These are phyloP conservation scores for Schizosaccharomyces pombe DNA, from an alignment of 805 yeast genomes.

Conservation along the genomic window DNA sequence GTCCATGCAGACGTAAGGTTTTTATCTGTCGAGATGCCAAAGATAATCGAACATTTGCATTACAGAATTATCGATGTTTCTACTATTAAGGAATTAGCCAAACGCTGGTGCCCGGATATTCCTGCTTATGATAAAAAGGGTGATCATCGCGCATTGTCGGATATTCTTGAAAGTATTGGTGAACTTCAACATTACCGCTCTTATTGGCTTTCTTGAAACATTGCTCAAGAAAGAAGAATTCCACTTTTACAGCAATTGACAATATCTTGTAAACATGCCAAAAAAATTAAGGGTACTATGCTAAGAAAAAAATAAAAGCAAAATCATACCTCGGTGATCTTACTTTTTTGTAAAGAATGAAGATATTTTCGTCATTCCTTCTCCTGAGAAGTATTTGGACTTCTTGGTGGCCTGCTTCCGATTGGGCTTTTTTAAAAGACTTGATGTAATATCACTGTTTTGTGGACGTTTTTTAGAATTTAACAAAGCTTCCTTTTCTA, in stretches of 20 bases:
- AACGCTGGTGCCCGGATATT: conserved; percentile 47
- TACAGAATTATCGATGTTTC: conserved; percentile 82
- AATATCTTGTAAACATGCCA: too few species aligned
- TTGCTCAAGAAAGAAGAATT: too few species aligned
- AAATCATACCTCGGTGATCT: too few species aligned
- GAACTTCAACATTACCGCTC: conserved; percentile 19
- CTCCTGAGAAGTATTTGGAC: neutral
- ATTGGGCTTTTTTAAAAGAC: neutral
- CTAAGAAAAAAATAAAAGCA: too few species aligned
- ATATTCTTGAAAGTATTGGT: conserved; percentile 67
- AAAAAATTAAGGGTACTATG: too few species aligned
- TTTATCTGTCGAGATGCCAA: conserved; percentile 63
- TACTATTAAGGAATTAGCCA: conserved; percentile 57
- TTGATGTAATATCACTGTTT: neutral
- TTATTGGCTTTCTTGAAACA: neutral
- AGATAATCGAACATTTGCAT: conserved; percentile 30
- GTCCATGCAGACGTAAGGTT: conserved; percentile 80
- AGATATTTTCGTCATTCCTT: conserved; percentile 13
- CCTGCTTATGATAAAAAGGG: conserved; percentile 34
- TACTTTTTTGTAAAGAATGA: conserved; percentile 16
- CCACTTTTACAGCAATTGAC: too few species aligned
- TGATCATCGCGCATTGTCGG: conserved; percentile 70
- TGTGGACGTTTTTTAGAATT: neutral
- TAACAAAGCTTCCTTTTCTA: neutral
- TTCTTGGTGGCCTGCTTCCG: neutral